These are phyloP conservation scores for Fusarium pseudonygamai DNA, from an alignment of 2,329 filamentous ascomycete species.

Conservation along the genomic window DNA sequence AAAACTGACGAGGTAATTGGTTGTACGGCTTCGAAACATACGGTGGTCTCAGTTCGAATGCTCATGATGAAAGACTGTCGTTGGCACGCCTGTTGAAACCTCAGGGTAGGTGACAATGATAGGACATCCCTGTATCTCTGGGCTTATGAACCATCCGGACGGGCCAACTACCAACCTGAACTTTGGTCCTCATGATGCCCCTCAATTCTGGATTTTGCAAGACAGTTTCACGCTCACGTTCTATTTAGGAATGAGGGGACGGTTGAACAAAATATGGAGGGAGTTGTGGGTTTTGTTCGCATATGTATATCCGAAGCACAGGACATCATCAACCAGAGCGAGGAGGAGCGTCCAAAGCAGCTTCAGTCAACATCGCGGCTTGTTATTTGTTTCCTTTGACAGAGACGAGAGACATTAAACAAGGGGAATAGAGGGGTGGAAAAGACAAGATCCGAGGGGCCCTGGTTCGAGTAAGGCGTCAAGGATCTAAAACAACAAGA, in stretches of 20 bases:
- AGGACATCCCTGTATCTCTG: neutral
- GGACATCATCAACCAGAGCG: neutral
- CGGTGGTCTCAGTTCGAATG: neutral
- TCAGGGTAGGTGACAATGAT: conserved; percentile 12
- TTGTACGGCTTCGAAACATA: neutral
- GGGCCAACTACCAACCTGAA: neutral
- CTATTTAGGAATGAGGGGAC: neutral
- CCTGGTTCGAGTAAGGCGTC: neutral
- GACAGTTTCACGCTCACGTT: conserved; percentile 11
- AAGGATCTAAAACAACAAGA: neutral
- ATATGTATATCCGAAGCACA: neutral
- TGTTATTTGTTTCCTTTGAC: neutral
- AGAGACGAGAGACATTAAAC: neutral
- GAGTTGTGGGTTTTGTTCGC: neutral
- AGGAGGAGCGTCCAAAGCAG: neutral
- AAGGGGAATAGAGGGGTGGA: neutral
- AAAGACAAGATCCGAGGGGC: neutral
- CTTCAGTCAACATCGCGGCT: neutral
- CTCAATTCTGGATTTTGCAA: conserved; percentile 6
- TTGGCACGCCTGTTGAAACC: neutral
- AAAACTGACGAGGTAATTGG: neutral
- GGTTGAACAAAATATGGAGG: neutral
- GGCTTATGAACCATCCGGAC: neutral
- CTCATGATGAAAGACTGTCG: neutral
- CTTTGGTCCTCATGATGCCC: conserved; percentile 1